Conservation (phyloP, 2,329 filamentous ascomycete species). For the Aspergillus hiratsukae region DNA sequence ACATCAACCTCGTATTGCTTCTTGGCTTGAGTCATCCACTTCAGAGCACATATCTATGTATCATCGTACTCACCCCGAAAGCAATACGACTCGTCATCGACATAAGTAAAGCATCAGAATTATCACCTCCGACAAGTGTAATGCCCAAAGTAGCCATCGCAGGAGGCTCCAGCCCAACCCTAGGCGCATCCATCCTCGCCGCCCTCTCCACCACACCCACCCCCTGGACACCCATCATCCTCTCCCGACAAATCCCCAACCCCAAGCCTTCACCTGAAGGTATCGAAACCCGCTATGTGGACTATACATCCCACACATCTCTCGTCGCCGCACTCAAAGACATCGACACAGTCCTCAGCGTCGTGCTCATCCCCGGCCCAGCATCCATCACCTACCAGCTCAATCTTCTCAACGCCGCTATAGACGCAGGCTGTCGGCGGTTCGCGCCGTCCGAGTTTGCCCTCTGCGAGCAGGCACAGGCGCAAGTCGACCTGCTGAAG, state of each 20-base stretch:
- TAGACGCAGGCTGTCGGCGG: constrained; percentile 41
- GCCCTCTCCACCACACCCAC: constrained; percentile 13
- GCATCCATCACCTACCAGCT: constrained; percentile 32
- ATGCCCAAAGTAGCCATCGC: not conserved
- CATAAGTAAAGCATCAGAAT: too few relatives aligned
- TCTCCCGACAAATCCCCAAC: constrained; percentile 18
- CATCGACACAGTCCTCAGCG: constrained; percentile 24
- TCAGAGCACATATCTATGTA: not conserved
- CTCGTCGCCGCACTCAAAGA: constrained; percentile 16
- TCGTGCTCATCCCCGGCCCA: constrained; percentile 18
- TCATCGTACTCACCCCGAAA: not conserved
- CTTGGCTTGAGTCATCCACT: not conserved
- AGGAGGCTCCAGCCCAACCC: not conserved
- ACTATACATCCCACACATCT: constrained; percentile 19
- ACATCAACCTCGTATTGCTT: not conserved
- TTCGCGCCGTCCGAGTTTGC: constrained; percentile 46
- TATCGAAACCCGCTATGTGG: constrained; percentile 22
- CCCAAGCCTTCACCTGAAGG: not conserved
- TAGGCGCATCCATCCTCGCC: constrained; percentile 12
- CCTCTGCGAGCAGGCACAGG: constrained; percentile 11
- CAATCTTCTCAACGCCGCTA: constrained; percentile 40
- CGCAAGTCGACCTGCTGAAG: constrained; percentile 18
- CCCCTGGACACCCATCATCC: constrained; percentile 22
- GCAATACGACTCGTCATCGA: not conserved
- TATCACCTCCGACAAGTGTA: too few relatives aligned